phyloP scores from a whole-genome alignment of 805 yeast species.

The Vanderwaltozyma yarrowii region DNA sequence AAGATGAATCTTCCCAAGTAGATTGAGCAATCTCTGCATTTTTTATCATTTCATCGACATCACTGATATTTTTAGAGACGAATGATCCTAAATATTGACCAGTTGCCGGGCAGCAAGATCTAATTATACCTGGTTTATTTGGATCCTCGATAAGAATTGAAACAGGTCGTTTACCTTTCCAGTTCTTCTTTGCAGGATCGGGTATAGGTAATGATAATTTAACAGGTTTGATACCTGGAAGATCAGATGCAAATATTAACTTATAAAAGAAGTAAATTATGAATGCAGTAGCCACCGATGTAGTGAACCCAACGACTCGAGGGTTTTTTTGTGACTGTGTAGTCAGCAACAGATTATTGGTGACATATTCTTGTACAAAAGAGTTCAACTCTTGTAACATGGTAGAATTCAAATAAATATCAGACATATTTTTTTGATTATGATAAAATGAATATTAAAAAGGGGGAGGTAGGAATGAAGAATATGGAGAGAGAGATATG shows the following conservation, averaged over 20 bases:
- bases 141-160: slow-evolving; percentile 42
- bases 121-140: slow-evolving; percentile 58
- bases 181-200: slow-evolving; percentile 27
- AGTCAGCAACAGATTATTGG: slow-evolving; percentile 9
- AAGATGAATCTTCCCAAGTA: slow-evolving; percentile 34
- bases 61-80: slow-evolving; percentile 50
- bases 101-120: slow-evolving; percentile 92
- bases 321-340: slow-evolving; percentile 9
- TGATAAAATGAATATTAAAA: too few species aligned
- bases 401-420: slow-evolving; percentile 17
- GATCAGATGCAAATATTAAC: slow-evolving; percentile 9
- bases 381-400: slow-evolving; percentile 22
- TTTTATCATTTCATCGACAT: slow-evolving; percentile 56
- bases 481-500: too few species aligned
- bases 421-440: slow-evolving; percentile 12
- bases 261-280: slow-evolving; percentile 12
- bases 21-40: slow-evolving; percentile 28
- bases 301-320: slow-evolving; percentile 7
- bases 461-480: too few species aligned
- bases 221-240: neutral
- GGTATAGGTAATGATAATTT: slow-evolving; percentile 11
- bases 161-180: slow-evolving; percentile 72
- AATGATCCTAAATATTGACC: slow-evolving; percentile 78
- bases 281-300: slow-evolving; percentile 11
- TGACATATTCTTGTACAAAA: slow-evolving; percentile 20